These are phyloP conservation scores for Casuarina equisetifolia DNA, from an alignment of 306 rosid genomes.

Conservation along the genomic window DNA sequence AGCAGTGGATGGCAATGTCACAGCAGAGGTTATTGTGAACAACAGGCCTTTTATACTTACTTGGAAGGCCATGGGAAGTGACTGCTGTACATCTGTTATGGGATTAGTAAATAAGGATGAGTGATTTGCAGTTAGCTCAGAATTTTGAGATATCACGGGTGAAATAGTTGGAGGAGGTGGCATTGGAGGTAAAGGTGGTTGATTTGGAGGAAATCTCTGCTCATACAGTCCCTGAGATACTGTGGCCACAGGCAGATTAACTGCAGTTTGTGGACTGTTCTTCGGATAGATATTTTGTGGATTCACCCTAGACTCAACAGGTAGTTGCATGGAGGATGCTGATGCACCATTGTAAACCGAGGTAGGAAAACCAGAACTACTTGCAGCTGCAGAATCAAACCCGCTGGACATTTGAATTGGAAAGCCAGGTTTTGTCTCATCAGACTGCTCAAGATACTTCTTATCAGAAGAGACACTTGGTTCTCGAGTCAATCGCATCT, in stretches of 20 bases:
- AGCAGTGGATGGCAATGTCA: constrained; percentile 11
- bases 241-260: constrained; percentile 49
- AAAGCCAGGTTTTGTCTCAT: constrained; percentile 58
- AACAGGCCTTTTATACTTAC: constrained; percentile 42
- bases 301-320: constrained; percentile 56
- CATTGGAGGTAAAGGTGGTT: constrained; percentile 96
- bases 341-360: constrained; percentile 55
- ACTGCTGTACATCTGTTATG: constrained; percentile 59
- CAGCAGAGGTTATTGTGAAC: constrained; percentile 18
- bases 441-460: constrained; percentile 75
- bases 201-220: constrained; percentile 69
- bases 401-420: constrained; percentile 54
- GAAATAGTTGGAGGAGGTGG: constrained; percentile 78
- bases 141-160: constrained; percentile 56
- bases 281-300: constrained; percentile 59
- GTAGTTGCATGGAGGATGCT: constrained; percentile 53
- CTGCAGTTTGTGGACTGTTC: constrained; percentile 68
- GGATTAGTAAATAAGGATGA: constrained; percentile 61
- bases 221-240: constrained; percentile 83
- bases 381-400: constrained; percentile 54
- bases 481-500: constrained; percentile 72
- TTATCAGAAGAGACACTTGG: constrained; percentile 84
- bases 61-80: constrained; percentile 49
- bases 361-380: constrained; percentile 55
- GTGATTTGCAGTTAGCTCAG: constrained; percentile 62